Percentiles rank a stretch among this genome's conserved stretches.
Evolutionary conservation across 2,329 filamentous ascomycete genomes (phyloP).

Genomic region (Seiridium unicorne): DNA sequence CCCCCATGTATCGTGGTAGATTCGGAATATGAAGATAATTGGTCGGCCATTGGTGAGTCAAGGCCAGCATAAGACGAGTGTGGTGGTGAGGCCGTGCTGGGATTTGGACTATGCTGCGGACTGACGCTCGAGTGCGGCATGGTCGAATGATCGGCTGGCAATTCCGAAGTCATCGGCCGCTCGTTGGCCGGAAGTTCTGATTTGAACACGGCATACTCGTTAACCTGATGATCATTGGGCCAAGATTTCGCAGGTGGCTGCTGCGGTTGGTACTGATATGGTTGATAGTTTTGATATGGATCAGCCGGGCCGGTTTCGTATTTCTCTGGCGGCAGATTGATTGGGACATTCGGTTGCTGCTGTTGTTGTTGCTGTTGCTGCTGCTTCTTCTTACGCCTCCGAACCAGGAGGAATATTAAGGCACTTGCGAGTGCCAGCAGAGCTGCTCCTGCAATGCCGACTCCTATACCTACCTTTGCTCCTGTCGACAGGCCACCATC

Average conservation of each 20-base stretch:
- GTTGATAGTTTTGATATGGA: background rate
- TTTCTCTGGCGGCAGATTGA: background rate
- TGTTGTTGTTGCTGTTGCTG: too few relatives aligned
- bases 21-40: background rate
- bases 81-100: background rate
- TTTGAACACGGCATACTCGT: slow-evolving; percentile 1
- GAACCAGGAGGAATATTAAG: background rate
- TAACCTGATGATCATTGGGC: background rate
- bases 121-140: background rate
- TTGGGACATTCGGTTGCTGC: background rate
- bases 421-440: slow-evolving; percentile 1
- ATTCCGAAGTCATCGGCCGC: background rate
- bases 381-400: background rate
- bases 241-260: background rate
- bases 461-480: slow-evolving; percentile 9
- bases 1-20: background rate
- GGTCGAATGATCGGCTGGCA: background rate
- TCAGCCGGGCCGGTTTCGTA: background rate
- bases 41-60: background rate
- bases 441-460: slow-evolving; percentile 1
- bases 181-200: slow-evolving; percentile 9
- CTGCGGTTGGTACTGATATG: background rate
- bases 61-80: slow-evolving; percentile 1
- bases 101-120: background rate
- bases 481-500: slow-evolving; percentile 2